These are phyloP conservation scores for Hypoxylon sp. DNA, from an alignment of 2,329 filamentous ascomycete species.

Conservation along the genomic window DNA sequence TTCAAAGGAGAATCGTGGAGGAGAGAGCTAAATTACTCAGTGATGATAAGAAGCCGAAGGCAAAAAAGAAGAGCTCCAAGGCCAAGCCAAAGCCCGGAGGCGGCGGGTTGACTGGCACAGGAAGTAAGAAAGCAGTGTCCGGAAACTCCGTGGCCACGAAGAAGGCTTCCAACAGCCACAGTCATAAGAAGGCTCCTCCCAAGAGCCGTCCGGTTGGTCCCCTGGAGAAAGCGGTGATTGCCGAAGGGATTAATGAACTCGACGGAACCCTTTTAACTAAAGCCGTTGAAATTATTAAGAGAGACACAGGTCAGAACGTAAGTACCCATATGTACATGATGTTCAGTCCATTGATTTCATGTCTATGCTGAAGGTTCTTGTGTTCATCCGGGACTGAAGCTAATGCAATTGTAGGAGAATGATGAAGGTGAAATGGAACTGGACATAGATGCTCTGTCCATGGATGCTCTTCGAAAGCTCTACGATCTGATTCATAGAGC, in stretches of 20 bases:
- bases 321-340: slow-evolving; percentile 57
- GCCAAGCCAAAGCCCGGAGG: slow-evolving; percentile 67
- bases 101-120: slow-evolving; percentile 52
- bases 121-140: slow-evolving; percentile 60
- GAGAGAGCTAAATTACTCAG: slow-evolving; percentile 76
- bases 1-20: slow-evolving; percentile 80
- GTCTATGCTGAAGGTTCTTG: neutral
- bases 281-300: slow-evolving; percentile 91
- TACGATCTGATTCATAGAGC: slow-evolving; percentile 61
- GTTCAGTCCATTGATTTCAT: slow-evolving; percentile 35
- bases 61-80: slow-evolving; percentile 88
- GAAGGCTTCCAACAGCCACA: slow-evolving; percentile 51
- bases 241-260: slow-evolving; percentile 85
- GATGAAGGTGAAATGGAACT: slow-evolving; percentile 72
- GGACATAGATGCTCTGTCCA: slow-evolving; percentile 71
- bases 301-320: slow-evolving; percentile 83
- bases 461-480: slow-evolving; percentile 68
- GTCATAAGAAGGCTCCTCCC: slow-evolving; percentile 60
- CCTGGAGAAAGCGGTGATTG: slow-evolving; percentile 92
- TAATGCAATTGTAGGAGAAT: slow-evolving; percentile 63
- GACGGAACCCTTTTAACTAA: slow-evolving; percentile 82
- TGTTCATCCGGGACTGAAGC: neutral
- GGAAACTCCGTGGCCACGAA: slow-evolving; percentile 54
- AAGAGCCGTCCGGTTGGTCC: slow-evolving; percentile 77
- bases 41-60: slow-evolving; percentile 78